A percentile compares a stretch with the other conserved stretches of the same genome.
phyloP scores from a whole-genome alignment of 306 rosid species.

The Rosa lucieae region DNA sequence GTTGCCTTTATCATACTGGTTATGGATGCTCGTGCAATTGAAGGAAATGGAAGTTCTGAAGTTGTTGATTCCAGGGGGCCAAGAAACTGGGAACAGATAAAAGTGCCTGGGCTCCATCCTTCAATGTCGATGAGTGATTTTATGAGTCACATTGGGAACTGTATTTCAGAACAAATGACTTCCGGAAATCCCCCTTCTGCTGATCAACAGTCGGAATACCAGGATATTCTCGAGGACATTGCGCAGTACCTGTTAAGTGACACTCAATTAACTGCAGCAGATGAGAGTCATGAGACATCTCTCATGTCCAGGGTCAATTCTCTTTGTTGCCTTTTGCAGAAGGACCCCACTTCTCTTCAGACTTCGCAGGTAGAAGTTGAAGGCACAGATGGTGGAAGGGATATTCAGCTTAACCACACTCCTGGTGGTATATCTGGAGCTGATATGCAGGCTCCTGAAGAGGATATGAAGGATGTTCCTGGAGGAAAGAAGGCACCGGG shows the following conservation, averaged over 20 bases:
- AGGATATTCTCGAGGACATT: slow-evolving; percentile 67
- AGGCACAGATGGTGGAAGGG: slow-evolving; percentile 37
- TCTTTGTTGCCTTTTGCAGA: slow-evolving; percentile 77
- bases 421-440: slow-evolving; percentile 26
- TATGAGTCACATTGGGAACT: slow-evolving; percentile 64
- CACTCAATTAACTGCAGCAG: slow-evolving; percentile 61
- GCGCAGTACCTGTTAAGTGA: slow-evolving; percentile 70
- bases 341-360: slow-evolving; percentile 53
- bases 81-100: slow-evolving; percentile 60
- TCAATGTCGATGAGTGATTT: slow-evolving; percentile 81
- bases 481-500: slow-evolving; percentile 43
- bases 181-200: slow-evolving; percentile 48
- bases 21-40: slow-evolving; percentile 50
- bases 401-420: slow-evolving; percentile 25
- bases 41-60: slow-evolving; percentile 64
- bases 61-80: slow-evolving; percentile 44
- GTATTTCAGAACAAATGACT: slow-evolving; percentile 70
- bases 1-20: slow-evolving; percentile 30
- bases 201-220: slow-evolving; percentile 45
- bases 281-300: slow-evolving; percentile 55
- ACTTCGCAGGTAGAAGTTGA: slow-evolving; percentile 33
- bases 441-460: slow-evolving; percentile 35
- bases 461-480: slow-evolving; percentile 42
- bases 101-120: slow-evolving; percentile 63
- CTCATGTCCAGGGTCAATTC: slow-evolving; percentile 90